Conservation (phyloP, 352 stramenopile genomes). For the Phytopythium aichiense region DNA sequence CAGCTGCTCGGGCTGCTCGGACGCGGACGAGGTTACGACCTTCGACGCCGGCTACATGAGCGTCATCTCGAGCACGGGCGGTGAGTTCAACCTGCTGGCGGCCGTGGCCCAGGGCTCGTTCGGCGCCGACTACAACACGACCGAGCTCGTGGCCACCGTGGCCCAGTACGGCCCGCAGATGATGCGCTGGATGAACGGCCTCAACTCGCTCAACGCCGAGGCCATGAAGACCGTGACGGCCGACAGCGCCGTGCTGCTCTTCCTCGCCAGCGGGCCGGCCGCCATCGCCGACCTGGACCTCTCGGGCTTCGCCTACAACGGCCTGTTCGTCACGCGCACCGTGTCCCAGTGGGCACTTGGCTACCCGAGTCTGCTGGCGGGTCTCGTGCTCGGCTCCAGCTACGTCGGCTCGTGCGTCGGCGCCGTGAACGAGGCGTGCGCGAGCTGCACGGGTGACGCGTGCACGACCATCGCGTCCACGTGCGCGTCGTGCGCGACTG, state of each 20-base stretch:
- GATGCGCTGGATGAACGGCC: conserved; percentile 71
- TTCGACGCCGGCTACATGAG: conserved; percentile 70
- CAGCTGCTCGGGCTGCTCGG: conserved; percentile 54
- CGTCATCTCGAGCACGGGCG: conserved; percentile 53
- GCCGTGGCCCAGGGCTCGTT: conserved; percentile 45
- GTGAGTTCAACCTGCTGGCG: conserved; percentile 52
- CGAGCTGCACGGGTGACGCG: conserved; percentile 26
- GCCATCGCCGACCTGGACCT: conserved; percentile 43
- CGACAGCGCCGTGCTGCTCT: conserved; percentile 35
- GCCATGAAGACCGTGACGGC: conserved; percentile 57
- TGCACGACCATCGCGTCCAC: conserved; percentile 29
- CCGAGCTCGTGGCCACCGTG: conserved; percentile 22
- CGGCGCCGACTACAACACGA: conserved; percentile 15
- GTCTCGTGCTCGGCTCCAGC: conserved; percentile 47
- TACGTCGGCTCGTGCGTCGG: conserved; percentile 45
- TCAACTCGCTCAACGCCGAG: conserved; percentile 67
- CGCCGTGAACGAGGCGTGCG: conserved; percentile 39
- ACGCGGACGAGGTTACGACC: conserved; percentile 49
- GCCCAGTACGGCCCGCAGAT: conserved; percentile 43
- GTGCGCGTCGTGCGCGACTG: conserved; percentile 37
- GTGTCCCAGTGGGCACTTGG: conserved; percentile 64
- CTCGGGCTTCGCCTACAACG: conserved; percentile 71
- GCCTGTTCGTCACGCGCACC: conserved; percentile 53
- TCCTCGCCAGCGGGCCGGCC: conserved; percentile 23
- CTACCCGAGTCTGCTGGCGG: conserved; percentile 67